Conservation (phyloP, 371 early-diverging fungal genomes). For the Hamiltosporidium tvaerminnensis region DNA sequence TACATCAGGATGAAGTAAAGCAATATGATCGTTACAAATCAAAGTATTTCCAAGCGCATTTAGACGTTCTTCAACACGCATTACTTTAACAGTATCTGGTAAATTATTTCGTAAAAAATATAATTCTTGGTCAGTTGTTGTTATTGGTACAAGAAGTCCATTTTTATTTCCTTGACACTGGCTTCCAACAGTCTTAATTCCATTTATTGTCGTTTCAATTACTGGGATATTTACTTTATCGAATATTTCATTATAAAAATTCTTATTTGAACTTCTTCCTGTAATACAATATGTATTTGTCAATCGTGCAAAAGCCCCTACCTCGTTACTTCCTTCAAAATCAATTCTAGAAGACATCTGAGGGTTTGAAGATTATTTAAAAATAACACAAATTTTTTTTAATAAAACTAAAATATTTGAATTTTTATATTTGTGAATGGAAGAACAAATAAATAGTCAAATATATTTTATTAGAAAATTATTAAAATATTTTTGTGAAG, state of each 20-base stretch:
- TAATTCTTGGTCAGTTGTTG: slow-evolving; percentile 95
- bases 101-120: slow-evolving; percentile 88
- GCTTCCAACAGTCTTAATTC: slow-evolving; percentile 86
- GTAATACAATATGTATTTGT: slow-evolving; percentile 96
- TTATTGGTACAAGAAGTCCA: slow-evolving; percentile 82
- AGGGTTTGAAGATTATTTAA: neutral
- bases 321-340: slow-evolving; percentile 94
- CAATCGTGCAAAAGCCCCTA: slow-evolving; percentile 87
- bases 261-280: slow-evolving; percentile 76
- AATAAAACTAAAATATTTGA: too few species aligned
- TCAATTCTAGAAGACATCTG: slow-evolving; percentile 10
- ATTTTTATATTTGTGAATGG: too few species aligned
- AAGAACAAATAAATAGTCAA: too few species aligned
- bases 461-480: too few species aligned
- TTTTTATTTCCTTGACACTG: slow-evolving; percentile 81
- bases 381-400: too few species aligned
- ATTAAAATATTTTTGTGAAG: too few species aligned
- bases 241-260: slow-evolving; percentile 48
- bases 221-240: slow-evolving; percentile 92
- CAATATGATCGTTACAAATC: slow-evolving; percentile 96
- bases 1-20: slow-evolving; percentile 93
- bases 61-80: slow-evolving; percentile 86
- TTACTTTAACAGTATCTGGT: slow-evolving; percentile 79
- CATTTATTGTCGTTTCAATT: slow-evolving; percentile 88
- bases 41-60: slow-evolving; percentile 97